Percentiles rank a stretch among this genome's conserved stretches.
Conservation (phyloP, 1,139 yeast species). For the Debaryomycetaceae sp. region DNA sequence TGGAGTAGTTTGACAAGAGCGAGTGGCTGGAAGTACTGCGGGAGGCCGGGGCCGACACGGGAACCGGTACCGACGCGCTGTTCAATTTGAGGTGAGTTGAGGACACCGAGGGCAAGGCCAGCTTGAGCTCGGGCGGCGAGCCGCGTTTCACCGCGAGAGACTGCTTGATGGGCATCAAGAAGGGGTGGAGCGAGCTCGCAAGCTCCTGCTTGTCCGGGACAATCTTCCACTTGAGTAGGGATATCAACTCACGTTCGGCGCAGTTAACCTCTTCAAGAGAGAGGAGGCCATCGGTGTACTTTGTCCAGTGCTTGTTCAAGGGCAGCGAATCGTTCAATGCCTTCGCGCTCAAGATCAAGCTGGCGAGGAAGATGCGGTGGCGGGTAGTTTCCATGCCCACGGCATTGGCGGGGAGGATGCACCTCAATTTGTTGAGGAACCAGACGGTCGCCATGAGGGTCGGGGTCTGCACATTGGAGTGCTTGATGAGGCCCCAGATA, state of each 20-base stretch:
- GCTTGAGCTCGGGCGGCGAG: neutral
- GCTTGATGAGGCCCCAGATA: conserved; percentile 58
- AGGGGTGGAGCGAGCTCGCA: conserved; percentile 57
- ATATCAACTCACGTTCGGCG: conserved; percentile 80
- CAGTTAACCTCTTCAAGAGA: conserved; percentile 72
- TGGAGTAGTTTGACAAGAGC: conserved; percentile 6
- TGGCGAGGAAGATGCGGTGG: conserved; percentile 83
- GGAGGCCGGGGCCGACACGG: conserved; percentile 6
- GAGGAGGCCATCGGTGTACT: conserved; percentile 77
- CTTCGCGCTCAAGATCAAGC: conserved; percentile 82
- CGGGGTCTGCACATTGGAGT: conserved; percentile 90
- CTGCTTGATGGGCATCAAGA: conserved; percentile 59
- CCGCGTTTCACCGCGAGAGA: conserved; percentile 13
- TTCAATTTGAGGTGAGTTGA: no score
- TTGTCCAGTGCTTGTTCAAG: conserved; percentile 91
- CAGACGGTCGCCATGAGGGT: conserved; percentile 88
- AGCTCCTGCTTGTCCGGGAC: conserved; percentile 61
- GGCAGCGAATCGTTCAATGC: conserved; percentile 89
- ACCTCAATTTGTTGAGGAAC: conserved; percentile 66
- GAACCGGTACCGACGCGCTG: conserved; percentile 8
- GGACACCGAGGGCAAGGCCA: conserved; percentile 20
- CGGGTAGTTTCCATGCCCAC: conserved; percentile 90
- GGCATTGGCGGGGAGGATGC: conserved; percentile 75
- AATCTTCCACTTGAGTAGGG: conserved; percentile 76
- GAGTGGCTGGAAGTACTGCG: conserved; percentile 6